Evolutionary conservation across 768 basidiomycete genomes (phyloP).

Genomic region (Mycena kentingensis): DNA sequence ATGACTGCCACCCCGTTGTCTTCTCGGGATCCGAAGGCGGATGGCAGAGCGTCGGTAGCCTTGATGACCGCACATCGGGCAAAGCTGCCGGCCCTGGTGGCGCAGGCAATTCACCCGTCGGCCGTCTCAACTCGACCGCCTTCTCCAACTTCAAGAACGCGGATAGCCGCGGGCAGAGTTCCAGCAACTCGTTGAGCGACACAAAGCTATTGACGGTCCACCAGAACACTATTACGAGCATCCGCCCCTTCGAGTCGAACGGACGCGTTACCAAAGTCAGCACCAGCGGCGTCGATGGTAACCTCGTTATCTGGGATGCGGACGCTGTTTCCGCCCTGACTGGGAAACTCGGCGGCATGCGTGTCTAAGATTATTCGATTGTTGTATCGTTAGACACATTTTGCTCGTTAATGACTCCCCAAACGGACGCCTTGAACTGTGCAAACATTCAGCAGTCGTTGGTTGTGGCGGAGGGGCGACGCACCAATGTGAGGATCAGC

Average conservation of each 20-base stretch:
- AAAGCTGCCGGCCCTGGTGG: conserved; percentile 49
- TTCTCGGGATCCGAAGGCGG: conserved; percentile 75
- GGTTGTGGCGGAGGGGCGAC: conserved; percentile 24
- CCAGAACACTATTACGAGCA: conserved; percentile 97
- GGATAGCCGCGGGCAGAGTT: conserved; percentile 69
- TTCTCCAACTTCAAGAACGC: conserved; percentile 94
- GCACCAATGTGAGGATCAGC: conserved; percentile 86
- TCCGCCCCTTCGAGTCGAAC: conserved; percentile 70
- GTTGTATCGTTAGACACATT: conserved; percentile 38
- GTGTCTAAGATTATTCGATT: conserved; percentile 8
- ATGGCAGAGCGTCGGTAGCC: conserved; percentile 78
- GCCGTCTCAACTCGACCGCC: conserved; percentile 88
- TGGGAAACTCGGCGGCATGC: conserved; percentile 16
- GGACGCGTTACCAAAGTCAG: conserved; percentile 75
- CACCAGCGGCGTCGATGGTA: conserved; percentile 93
- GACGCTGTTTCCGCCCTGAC: conserved; percentile 44
- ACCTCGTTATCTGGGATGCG: conserved; percentile 89
- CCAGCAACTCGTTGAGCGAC: conserved; percentile 36
- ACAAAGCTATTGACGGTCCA: conserved; percentile 89
- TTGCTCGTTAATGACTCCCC: conserved; percentile 89
- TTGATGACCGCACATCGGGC: conserved; percentile 74
- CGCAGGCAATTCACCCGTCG: conserved; percentile 51
- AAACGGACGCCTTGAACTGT: conserved; percentile 95
- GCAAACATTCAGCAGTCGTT: conserved; percentile 1
- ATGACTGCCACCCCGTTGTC: conserved; percentile 94